These are phyloP conservation scores for Nitzschia putrida DNA, from an alignment of 108 stramenopile genomes.

Conservation along the genomic window DNA sequence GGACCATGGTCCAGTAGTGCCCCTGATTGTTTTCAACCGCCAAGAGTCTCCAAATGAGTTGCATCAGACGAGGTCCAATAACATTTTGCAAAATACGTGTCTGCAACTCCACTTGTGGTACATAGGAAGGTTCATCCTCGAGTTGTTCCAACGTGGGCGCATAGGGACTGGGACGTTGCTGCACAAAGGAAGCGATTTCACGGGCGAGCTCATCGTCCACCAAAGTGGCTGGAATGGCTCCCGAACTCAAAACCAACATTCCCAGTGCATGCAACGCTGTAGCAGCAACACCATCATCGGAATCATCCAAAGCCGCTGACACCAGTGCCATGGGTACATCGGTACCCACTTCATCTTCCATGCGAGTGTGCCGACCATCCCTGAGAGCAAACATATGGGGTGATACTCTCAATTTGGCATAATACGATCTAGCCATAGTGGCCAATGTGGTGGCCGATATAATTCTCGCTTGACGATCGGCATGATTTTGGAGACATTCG, in stretches of 20 bases:
- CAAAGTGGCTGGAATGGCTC: slow-evolving; percentile 29
- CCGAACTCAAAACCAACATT: slow-evolving; percentile 46
- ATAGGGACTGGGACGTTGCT: slow-evolving; percentile 25
- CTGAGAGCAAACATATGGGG: slow-evolving; percentile 43
- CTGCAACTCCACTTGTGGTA: slow-evolving; percentile 55
- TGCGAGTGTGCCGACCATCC: slow-evolving; percentile 38
- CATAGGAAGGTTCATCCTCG: slow-evolving; percentile 47
- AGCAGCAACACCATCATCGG: slow-evolving; percentile 69
- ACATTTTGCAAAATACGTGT: slow-evolving; percentile 57
- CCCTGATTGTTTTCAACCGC: slow-evolving; percentile 21
- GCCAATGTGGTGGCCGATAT: slow-evolving; percentile 58
- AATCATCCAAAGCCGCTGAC: slow-evolving; percentile 59
- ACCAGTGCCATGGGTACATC: slow-evolving; percentile 62
- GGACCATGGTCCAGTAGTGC: slow-evolving; percentile 38
- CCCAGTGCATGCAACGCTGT: slow-evolving; percentile 66
- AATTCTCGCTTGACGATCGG: slow-evolving; percentile 56
- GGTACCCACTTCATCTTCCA: slow-evolving; percentile 70
- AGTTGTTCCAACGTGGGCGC: slow-evolving; percentile 37
- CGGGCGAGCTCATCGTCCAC: slow-evolving; percentile 43
- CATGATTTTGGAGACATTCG: slow-evolving; percentile 46
- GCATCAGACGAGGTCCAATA: slow-evolving; percentile 58
- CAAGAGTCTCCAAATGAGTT: slow-evolving; percentile 49
- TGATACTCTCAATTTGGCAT: slow-evolving; percentile 51
- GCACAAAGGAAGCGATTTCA: slow-evolving; percentile 31
- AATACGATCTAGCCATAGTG: slow-evolving; percentile 48